phyloP scores from a whole-genome alignment of 768 basidiomycete genomes.

The Amanita rubescens region DNA sequence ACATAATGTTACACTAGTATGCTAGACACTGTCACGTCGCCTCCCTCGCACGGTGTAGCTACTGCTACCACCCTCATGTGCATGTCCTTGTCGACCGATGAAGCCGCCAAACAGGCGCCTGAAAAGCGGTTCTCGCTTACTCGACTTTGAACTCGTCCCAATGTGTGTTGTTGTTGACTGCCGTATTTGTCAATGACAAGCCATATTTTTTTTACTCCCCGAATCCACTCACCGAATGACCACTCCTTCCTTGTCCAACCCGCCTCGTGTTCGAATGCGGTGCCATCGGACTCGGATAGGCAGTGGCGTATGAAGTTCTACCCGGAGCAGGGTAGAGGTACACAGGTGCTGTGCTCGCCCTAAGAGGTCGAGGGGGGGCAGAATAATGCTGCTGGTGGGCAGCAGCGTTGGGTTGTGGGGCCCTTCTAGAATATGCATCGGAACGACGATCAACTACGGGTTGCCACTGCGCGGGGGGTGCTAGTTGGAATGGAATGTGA shows the following conservation, averaged over 20 bases:
- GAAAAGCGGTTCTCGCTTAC: not conserved
- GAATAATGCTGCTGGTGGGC: not conserved
- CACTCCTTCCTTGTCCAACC: not conserved
- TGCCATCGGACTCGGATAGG: not conserved
- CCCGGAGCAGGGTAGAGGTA: slow-evolving; percentile 1
- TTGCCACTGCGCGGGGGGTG: not conserved
- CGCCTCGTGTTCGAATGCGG: not conserved
- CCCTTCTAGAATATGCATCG: not conserved
- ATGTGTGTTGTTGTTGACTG: not conserved
- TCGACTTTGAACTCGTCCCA: not conserved
- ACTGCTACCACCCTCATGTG: not conserved
- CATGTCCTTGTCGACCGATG: not conserved
- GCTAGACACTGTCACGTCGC: not conserved
- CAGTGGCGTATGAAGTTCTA: not conserved
- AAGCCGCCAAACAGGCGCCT: slow-evolving; percentile 1
- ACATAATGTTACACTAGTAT: not conserved
- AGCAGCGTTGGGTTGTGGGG: not conserved
- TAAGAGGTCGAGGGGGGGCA: not conserved
- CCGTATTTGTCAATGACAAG: not conserved
- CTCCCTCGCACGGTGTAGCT: not conserved
- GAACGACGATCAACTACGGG: not conserved
- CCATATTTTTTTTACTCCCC: not conserved
- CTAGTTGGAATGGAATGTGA: not conserved
- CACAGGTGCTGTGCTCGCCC: not conserved
- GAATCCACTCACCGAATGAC: not conserved